Evolutionary conservation across 768 basidiomycete genomes (phyloP).

Genomic region (Phanerodontia chrysosporium): DNA sequence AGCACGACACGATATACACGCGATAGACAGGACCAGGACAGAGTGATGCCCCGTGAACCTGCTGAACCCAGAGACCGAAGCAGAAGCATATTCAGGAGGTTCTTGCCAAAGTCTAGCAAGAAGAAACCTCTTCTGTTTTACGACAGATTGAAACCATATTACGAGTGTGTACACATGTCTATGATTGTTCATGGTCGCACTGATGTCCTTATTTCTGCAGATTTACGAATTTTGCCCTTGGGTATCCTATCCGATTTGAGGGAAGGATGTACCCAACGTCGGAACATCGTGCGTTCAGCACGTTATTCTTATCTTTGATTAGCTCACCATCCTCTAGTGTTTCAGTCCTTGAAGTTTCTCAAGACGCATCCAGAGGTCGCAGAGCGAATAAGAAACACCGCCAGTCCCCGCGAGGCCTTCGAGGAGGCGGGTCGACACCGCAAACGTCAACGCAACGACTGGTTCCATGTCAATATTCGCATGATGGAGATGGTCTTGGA

Average conservation of each 20-base stretch:
- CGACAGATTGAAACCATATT: slow-evolving; percentile 1
- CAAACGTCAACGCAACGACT: slow-evolving; percentile 58
- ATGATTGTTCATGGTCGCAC: too few relatives aligned
- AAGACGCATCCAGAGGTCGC: slow-evolving; percentile 56
- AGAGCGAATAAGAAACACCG: slow-evolving; percentile 64
- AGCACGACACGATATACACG: too few relatives aligned
- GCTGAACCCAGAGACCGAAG: too few relatives aligned
- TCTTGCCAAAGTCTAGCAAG: too few relatives aligned
- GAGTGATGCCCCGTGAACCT: too few relatives aligned
- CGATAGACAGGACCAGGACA: too few relatives aligned
- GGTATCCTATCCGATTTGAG: neutral
- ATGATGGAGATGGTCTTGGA: slow-evolving; percentile 46
- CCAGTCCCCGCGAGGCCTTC: slow-evolving; percentile 59
- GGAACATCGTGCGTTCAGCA: slow-evolving; percentile 2
- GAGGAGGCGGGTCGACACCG: slow-evolving; percentile 66
- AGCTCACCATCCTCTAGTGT: neutral
- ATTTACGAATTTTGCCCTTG: neutral
- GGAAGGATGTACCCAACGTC: neutral
- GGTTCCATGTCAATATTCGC: slow-evolving; percentile 64
- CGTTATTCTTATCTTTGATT: too few relatives aligned
- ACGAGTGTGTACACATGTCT: neutral
- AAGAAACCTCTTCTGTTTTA: slow-evolving; percentile 4
- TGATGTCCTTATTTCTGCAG: too few relatives aligned
- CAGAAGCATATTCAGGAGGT: too few relatives aligned
- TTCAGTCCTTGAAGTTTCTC: slow-evolving; percentile 43